A percentile compares a stretch with the other conserved stretches of the same genome.
Evolutionary conservation across 306 rosid genomes (phyloP).

Genomic region (Lathyrus sativus): DNA sequence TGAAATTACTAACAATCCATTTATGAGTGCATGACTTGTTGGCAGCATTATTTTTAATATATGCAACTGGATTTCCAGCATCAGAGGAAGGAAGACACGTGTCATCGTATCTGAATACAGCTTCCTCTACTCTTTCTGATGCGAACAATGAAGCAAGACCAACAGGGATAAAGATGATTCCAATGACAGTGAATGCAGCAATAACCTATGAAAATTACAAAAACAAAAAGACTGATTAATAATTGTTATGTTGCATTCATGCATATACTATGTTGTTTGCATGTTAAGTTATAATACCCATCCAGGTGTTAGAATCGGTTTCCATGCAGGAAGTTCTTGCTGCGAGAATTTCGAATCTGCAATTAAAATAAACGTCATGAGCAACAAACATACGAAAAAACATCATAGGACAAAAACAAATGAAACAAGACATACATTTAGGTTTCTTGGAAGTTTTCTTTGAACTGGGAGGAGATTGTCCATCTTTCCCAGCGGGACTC

Average conservation of each 20-base stretch:
- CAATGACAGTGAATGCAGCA: slow-evolving; percentile 37
- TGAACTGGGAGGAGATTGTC: slow-evolving; percentile 16
- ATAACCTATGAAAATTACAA: slow-evolving; percentile 40
- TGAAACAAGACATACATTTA: slow-evolving; percentile 16
- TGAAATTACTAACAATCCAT: slow-evolving; percentile 58
- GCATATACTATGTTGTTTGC: slow-evolving; percentile 11
- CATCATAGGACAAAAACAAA: slow-evolving; percentile 2
- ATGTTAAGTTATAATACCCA: slow-evolving; percentile 39
- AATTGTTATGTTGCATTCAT: slow-evolving; percentile 3
- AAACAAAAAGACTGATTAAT: background rate
- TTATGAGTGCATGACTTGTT: slow-evolving; percentile 69
- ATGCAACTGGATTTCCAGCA: slow-evolving; percentile 38
- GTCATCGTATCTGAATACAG: slow-evolving; percentile 55
- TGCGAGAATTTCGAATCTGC: slow-evolving; percentile 53
- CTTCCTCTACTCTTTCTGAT: slow-evolving; percentile 57
- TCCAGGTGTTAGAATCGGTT: slow-evolving; percentile 54
- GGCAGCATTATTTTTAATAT: slow-evolving; percentile 52
- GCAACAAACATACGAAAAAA: background rate
- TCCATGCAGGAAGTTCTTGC: slow-evolving; percentile 55
- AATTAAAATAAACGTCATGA: background rate
- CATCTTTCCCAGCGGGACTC: slow-evolving; percentile 1
- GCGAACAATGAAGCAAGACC: slow-evolving; percentile 48
- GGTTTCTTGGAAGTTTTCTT: slow-evolving; percentile 39
- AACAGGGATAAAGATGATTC: slow-evolving; percentile 47
- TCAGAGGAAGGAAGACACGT: slow-evolving; percentile 55